Evolutionary conservation across 2,329 filamentous ascomycete species (phyloP), one percentile per base, ranked within the genome.

Genomic region (Davidsoniella australis): DNA sequence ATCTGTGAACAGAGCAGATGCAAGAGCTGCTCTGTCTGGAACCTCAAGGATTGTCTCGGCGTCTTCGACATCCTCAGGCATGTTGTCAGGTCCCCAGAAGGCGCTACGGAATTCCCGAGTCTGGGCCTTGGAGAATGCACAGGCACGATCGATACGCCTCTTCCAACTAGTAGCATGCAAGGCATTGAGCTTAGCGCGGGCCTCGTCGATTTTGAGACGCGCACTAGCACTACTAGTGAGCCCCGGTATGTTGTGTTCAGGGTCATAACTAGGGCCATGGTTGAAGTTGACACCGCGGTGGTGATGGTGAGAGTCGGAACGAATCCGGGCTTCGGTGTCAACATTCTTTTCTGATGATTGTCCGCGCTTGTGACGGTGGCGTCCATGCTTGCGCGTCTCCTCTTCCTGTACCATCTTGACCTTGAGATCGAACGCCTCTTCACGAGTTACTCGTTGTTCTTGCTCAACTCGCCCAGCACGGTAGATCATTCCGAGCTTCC

Each of bases 401-500:
- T 86, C 78, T 54, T 89, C 82, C 50, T 78, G 76, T 17, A 95
- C 75, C 58, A 82, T 88, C 61, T 88, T 93, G 12, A 82, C 74
- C 62, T 98, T 98, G 52, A 94, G 69, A 12, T 78, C 70, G 63
- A 93, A 96, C 0, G 89, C 89, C 55, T 94, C 86, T 61, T 94
- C 86, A 41, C 91, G 78, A 4, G 89, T 88, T 49, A 94, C 68
- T 17, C 91, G 76, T 62, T 96, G 91, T 60, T 82, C 80, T 63
- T 96, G 89, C 62, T 98, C 91, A 49, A 88, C 69, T 17, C 89
- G 72, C 0, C 93, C 91, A 42, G 85, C 78, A 29, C 89, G 80
- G 62, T 96, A 98, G 47, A 98, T 98, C 59, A 87, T 80, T 14
- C 88, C 86, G 8, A 98, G 69, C 61, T 95, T 96, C 85, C 88